These are phyloP conservation scores for Phlyctochytrium arcticum DNA, from an alignment of 192 early-diverging fungal species.

Conservation along the genomic window DNA sequence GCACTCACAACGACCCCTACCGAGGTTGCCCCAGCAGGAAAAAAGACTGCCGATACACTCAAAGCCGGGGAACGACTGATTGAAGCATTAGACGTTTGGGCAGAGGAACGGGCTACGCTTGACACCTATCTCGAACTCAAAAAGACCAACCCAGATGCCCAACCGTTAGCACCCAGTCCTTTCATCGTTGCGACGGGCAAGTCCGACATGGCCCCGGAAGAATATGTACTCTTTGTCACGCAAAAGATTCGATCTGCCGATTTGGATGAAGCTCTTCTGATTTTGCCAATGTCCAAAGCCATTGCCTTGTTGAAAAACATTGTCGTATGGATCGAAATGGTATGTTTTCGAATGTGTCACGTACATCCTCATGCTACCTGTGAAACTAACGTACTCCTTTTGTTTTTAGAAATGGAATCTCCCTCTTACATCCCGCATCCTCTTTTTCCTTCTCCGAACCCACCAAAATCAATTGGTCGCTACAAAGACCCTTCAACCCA, in stretches of 20 bases:
- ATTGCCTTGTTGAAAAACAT: constrained; percentile 72
- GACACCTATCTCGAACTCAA: constrained; percentile 22
- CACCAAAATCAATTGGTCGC: constrained; percentile 89
- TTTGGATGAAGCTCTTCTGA: constrained; percentile 83
- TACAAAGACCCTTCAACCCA: constrained; percentile 71
- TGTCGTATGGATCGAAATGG: constrained; percentile 78
- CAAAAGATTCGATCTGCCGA: constrained; percentile 79
- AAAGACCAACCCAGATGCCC: constrained; percentile 9
- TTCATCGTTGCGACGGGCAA: constrained; percentile 62
- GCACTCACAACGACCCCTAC: constrained; percentile 25
- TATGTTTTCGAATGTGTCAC: constrained; percentile 25
- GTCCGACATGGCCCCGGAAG: constrained; percentile 62
- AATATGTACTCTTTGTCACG: constrained; percentile 74
- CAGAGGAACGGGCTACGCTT: constrained; percentile 61
- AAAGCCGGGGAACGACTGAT: constrained; percentile 93
- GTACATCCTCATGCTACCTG: background rate
- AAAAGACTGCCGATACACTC: constrained; percentile 89
- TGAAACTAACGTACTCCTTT: background rate
- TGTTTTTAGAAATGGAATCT: constrained; percentile 65
- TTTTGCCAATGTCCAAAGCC: constrained; percentile 82
- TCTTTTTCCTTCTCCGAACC: constrained; percentile 78
- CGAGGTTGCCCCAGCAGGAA: constrained; percentile 72
- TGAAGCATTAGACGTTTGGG: constrained; percentile 87
- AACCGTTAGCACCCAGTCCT: constrained; percentile 45
- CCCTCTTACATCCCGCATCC: constrained; percentile 71